phyloP scores from a whole-genome alignment of 768 basidiomycete species.

The Lanmaoa pseudosensibilis region DNA sequence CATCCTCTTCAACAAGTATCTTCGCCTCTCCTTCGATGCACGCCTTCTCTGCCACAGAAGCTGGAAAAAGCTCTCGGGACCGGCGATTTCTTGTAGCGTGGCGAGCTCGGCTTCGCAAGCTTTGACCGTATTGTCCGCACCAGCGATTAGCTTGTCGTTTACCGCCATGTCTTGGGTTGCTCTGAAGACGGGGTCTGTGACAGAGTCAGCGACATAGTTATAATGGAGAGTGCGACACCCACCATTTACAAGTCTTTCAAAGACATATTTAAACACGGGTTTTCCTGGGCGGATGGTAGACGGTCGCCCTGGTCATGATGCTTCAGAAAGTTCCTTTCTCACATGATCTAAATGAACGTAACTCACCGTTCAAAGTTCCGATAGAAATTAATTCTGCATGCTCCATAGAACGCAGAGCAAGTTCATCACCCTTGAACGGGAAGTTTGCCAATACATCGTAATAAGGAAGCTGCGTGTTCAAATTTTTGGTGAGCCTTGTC shows the following conservation, averaged over 20 bases:
- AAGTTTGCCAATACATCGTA: constrained; percentile 77
- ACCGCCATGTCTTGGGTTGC: constrained; percentile 80
- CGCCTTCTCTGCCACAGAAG: constrained; percentile 45
- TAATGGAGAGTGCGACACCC: constrained; percentile 11
- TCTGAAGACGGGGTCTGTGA: constrained; percentile 71
- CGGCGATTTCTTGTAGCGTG: constrained; percentile 61
- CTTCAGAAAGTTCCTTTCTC: neutral
- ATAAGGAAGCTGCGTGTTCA: constrained; percentile 62
- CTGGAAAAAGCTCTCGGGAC: constrained; percentile 44
- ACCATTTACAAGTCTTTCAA: constrained; percentile 80
- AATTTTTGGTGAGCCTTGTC: neutral
- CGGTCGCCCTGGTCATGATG: constrained; percentile 62
- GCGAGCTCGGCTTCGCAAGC: constrained; percentile 76
- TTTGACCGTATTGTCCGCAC: constrained; percentile 62
- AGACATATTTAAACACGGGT: constrained; percentile 85
- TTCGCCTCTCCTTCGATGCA: constrained; percentile 59
- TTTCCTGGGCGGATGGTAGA: constrained; percentile 85
- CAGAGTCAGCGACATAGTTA: neutral
- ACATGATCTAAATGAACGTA: neutral
- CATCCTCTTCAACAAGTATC: constrained; percentile 77
- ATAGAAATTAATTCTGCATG: constrained; percentile 86
- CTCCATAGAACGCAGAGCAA: constrained; percentile 79
- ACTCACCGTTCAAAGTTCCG: constrained; percentile 66
- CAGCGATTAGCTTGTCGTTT: constrained; percentile 65
- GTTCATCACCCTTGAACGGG: constrained; percentile 92